phyloP scores from a whole-genome alignment of 164 flowering plant genomes.

The Macadamia tetraphylla region DNA sequence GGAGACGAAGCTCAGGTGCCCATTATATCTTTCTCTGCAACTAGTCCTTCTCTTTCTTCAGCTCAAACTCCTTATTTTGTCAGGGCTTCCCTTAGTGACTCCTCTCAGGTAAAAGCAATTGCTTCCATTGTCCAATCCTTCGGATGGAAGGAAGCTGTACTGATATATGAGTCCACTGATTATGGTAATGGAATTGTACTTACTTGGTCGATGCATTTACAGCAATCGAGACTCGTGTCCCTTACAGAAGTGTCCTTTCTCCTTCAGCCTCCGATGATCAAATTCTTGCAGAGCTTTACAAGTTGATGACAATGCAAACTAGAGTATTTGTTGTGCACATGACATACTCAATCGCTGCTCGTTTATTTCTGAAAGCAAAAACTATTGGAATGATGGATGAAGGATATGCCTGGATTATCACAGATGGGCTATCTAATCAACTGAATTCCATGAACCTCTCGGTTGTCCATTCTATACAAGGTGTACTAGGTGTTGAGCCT shows the following conservation, averaged over 20 bases:
- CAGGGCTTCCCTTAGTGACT: slow-evolving; percentile 25
- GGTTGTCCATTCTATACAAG: slow-evolving; percentile 32
- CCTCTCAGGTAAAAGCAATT: slow-evolving; percentile 26
- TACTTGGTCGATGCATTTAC: slow-evolving; percentile 24
- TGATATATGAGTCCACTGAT: no score
- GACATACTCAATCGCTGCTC: slow-evolving; percentile 11
- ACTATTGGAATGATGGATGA: slow-evolving; percentile 33
- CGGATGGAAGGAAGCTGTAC: no score
- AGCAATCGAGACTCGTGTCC: slow-evolving; percentile 18
- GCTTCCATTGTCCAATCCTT: no score
- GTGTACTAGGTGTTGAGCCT: slow-evolving; percentile 33
- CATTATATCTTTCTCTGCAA: slow-evolving; percentile 34
- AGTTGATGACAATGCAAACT: slow-evolving; percentile 31
- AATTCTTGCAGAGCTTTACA: slow-evolving; percentile 27
- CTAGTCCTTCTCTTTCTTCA: slow-evolving; percentile 25
- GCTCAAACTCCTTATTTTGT: slow-evolving; percentile 25
- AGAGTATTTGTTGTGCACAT: slow-evolving; percentile 37
- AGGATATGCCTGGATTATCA: slow-evolving; percentile 46
- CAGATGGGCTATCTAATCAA: slow-evolving; percentile 20
- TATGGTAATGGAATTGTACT: neutral
- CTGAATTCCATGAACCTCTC: slow-evolving; percentile 13
- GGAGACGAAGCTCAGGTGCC: slow-evolving; percentile 32
- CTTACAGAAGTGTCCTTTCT: slow-evolving; percentile 27
- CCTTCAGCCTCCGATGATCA: slow-evolving; percentile 25
- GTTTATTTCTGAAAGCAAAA: slow-evolving; percentile 23